phyloP scores from a whole-genome alignment of 768 basidiomycete genomes.

The Dictyophora rubrovolvata region DNA sequence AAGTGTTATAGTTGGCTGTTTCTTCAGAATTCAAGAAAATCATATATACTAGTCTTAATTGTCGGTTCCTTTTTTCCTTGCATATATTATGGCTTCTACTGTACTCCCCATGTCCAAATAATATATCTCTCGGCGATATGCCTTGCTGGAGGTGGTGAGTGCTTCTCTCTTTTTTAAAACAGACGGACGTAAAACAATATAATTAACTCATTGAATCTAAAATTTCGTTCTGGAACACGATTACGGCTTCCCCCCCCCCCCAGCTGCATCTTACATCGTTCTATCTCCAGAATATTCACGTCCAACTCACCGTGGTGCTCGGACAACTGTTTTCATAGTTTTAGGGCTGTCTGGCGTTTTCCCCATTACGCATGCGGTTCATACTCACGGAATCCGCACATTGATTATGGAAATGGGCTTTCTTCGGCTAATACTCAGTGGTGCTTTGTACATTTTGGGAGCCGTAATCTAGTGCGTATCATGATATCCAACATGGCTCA shows the following conservation, averaged over 20 bases:
- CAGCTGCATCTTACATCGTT: conserved; percentile 66
- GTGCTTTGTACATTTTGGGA: conserved; percentile 66
- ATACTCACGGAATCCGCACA: conserved; percentile 45
- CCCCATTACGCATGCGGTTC: conserved; percentile 57
- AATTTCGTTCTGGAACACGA: conserved; percentile 10
- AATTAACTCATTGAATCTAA: conserved; percentile 12
- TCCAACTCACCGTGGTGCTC: conserved; percentile 62
- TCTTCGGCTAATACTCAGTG: conserved; percentile 58
- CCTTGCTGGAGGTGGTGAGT: conserved; percentile 50
- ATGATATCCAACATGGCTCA: conserved; percentile 14
- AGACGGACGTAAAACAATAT: not conserved
- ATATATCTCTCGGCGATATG: conserved; percentile 46
- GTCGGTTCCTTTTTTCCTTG: conserved; percentile 73
- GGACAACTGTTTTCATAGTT: conserved; percentile 69
- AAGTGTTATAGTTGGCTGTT: conserved; percentile 13
- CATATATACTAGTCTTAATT: conserved; percentile 41
- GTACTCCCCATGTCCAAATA: conserved; percentile 41
- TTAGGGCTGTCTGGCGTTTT: conserved; percentile 63
- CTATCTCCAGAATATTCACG: conserved; percentile 69
- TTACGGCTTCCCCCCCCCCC: not conserved
- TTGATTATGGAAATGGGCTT: conserved; percentile 58
- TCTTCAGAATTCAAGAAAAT: conserved; percentile 4
- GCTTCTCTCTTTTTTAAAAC: conserved; percentile 9
- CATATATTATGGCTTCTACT: conserved; percentile 73
- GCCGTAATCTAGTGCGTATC: conserved; percentile 68